These are phyloP conservation scores for Polytrichum formosum DNA, from an alignment of 225 moss, liverwort and hornwort genomes.

Conservation along the genomic window DNA sequence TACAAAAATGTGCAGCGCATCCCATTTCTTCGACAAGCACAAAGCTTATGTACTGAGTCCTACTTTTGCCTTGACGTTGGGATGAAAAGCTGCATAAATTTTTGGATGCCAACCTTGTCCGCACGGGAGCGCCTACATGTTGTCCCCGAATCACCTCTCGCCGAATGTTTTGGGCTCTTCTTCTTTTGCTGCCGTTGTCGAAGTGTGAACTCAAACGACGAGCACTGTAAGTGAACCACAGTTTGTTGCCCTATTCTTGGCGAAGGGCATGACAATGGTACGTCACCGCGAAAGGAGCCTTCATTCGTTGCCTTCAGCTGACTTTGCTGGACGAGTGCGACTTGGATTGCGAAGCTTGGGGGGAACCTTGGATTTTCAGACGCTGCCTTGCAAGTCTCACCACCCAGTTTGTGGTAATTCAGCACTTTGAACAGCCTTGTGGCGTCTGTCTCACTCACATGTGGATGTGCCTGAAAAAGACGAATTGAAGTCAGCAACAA, in stretches of 20 bases:
- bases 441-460: constrained; percentile 65
- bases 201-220: constrained; percentile 86
- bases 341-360: constrained; percentile 81
- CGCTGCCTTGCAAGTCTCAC: constrained; percentile 72
- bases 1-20: constrained; percentile 48
- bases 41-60: background rate
- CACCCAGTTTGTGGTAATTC: constrained; percentile 76
- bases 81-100: constrained; percentile 54
- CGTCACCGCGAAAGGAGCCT: constrained; percentile 59
- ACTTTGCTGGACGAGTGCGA: constrained; percentile 69
- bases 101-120: constrained; percentile 70
- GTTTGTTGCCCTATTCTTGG: constrained; percentile 63
- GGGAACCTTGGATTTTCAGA: constrained; percentile 80
- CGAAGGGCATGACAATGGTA: constrained; percentile 43
- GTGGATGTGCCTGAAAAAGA: constrained; percentile 71
- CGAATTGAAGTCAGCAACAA: constrained; percentile 10
- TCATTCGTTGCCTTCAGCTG: constrained; percentile 54
- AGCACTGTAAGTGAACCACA: constrained; percentile 78
- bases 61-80: constrained; percentile 39
- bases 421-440: constrained; percentile 75
- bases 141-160: constrained; percentile 52
- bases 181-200: constrained; percentile 67
- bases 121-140: constrained; percentile 75
- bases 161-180: constrained; percentile 57
- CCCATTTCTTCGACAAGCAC: constrained; percentile 12